Base-by-base conservation (phyloP, 352 stramenopile species). In the Globisporangium perplexum region DNA sequence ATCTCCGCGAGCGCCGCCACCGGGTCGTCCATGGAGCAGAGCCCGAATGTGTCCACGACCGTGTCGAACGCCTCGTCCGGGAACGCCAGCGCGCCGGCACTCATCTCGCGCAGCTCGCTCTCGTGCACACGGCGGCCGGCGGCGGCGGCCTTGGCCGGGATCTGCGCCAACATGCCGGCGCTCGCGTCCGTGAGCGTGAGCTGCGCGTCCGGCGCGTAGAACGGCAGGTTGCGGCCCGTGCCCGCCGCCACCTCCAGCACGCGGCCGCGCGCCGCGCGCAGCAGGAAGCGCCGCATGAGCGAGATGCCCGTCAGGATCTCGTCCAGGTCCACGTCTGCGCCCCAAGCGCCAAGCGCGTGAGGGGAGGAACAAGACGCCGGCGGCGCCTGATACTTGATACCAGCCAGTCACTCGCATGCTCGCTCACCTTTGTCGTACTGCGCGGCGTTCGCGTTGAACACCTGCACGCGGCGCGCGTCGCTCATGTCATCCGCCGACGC, bases 1-100 rank as follows among this genome's bases (percentile, higher is more conserved):
- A 98, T 97, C 73, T 98, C 95, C 44, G 71, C 62, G 31, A 99
- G 70, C 35, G 94, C 80, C 6, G 52, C 61, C n/a, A 96, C 75
- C 24, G 91, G 86, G 73, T 98, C 93, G 65, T 98, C 86, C 73
- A 98, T 97, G 49, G 82, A 97, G 65, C 96, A 98, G 3, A 99
- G 73, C 1, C 95, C 95, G 68, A 98, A 98, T 2, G 95, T 98
- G 68, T 98, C 95, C 20, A 98, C 90, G 33, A 98, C 90, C 3
- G 93, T 97, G 69, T 98, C 94, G 70, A 98, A 98, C 1, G 57
- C 65, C 41, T 84, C 59, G 47, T 88, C 70, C 3, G 61, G 48
- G 63, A 97, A 98, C 26, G 47, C 23, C 41, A 96, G 59, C 10
- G 66, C 58, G 30, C 64, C 65, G 0, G 77, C 79, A 35, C 68